Percentiles rank a stretch among this genome's conserved stretches.
Evolutionary conservation across 768 basidiomycete genomes (phyloP).

Genomic region (Kwoniella sp.): DNA sequence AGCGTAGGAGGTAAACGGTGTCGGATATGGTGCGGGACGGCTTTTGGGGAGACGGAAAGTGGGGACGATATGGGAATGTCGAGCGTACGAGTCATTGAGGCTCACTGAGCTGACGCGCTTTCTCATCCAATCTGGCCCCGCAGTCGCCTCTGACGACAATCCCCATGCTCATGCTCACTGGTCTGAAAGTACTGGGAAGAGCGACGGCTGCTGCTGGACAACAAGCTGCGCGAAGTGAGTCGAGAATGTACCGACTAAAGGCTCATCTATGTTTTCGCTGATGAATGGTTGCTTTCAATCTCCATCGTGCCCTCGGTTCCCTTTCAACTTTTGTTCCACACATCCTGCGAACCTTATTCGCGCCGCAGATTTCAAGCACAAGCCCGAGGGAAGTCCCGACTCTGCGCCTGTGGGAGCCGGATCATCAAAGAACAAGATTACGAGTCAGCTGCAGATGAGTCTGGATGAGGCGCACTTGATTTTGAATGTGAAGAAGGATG

Average conservation of each 20-base stretch:
- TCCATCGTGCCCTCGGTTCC: too few relatives aligned
- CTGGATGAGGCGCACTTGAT: constrained; percentile 92
- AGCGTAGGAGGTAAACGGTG: too few relatives aligned
- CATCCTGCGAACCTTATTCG: background rate
- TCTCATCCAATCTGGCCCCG: constrained; percentile 35
- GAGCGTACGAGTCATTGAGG: too few relatives aligned
- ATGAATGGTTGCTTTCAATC: too few relatives aligned
- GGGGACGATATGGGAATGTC: too few relatives aligned
- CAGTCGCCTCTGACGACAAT: constrained; percentile 33
- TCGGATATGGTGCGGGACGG: too few relatives aligned
- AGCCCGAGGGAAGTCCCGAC: constrained; percentile 72
- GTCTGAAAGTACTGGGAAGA: constrained; percentile 66
- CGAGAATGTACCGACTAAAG: too few relatives aligned
- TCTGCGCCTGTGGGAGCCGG: constrained; percentile 74
- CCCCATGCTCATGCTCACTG: constrained; percentile 33
- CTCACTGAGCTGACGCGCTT: too few relatives aligned
- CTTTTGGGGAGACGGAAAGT: too few relatives aligned
- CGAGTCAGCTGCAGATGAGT: constrained; percentile 86
- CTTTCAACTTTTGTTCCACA: too few relatives aligned
- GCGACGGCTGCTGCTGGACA: constrained; percentile 85
- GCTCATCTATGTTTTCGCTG: too few relatives aligned
- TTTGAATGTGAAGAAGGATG: constrained; percentile 79
- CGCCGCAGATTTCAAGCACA: constrained; percentile 74
- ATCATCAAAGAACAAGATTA: constrained; percentile 68
- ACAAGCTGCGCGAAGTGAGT: constrained; percentile 90